Evolutionary conservation across 2,329 filamentous ascomycete species (phyloP), one percentile per base, ranked within the genome.

Genomic region (Ramularia collo-cygni): DNA sequence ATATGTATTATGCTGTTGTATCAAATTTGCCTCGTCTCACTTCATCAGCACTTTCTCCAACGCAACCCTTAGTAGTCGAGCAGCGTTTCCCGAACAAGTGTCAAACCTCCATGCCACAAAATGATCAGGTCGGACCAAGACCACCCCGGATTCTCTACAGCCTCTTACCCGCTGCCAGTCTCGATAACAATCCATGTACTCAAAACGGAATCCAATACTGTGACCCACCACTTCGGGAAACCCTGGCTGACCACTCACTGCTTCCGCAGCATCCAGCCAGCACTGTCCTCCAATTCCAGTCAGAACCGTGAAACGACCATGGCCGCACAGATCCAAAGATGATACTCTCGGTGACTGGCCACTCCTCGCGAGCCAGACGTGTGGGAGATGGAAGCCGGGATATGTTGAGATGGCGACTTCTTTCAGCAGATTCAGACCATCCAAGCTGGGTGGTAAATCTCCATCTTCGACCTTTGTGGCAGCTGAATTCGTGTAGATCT

Each of bases 111-210:
- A 77, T 1, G 68, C 71, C 3, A 78, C 71, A 44, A 75, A 75
- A 8, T 69, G 57, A 59, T 80, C 76, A 1, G 76, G 76, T 5
- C 76, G 59, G 2, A 75, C 71, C 12, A 79, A 62, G 6, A 80
- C 66, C 42, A 65, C 71, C 1, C 76, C 75, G 37, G 69, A 65
- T 39, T 78, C 75, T n/a, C 68, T 65, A 1, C 79, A 66, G 15
- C 69, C 71, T 8, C 72, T 63, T 35, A 64, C 58, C 30, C 58
- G 57, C 8, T 61, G 65, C 76, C 76, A 81, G 39, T 77, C 73
- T 46, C 69, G 68, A 53, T 79, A 79, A 0, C 73, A 63, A 51
- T 80, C 77, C 50, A 77, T 69, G 40, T 67, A 79, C 39, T 80
- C 74, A 40, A 72, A 18, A 17, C 28, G 18, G 15, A 19, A 30